Percentiles rank a stretch among this genome's conserved stretches.
Conservation (phyloP, 2,329 filamentous ascomycete species). For the Colletotrichum tamarilloi region DNA sequence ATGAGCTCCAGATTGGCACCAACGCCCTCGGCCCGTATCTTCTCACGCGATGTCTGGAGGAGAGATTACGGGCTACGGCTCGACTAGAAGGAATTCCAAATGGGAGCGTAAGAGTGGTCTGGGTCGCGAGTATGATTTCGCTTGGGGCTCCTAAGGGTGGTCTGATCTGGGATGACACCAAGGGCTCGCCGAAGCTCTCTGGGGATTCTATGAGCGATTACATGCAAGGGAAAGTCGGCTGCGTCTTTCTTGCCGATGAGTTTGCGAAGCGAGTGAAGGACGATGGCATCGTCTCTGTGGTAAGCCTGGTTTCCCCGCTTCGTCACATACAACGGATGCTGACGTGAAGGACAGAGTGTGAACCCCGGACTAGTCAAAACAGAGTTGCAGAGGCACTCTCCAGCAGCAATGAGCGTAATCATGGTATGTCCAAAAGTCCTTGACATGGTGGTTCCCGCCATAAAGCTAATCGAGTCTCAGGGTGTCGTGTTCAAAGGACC, state of each 20-base stretch:
- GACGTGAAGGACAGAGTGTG: neutral
- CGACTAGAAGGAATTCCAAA: neutral
- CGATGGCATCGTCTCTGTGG: neutral
- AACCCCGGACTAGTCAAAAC: neutral
- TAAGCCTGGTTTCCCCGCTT: neutral
- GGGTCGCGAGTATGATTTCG: neutral
- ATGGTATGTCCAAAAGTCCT: neutral
- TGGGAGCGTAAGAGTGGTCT: neutral
- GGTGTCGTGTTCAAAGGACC: neutral
- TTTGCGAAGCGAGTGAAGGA: neutral
- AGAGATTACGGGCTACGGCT: neutral
- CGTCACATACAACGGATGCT: neutral
- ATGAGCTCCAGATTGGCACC: neutral
- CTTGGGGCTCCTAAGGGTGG: neutral
- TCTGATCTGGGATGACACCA: neutral
- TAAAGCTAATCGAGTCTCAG: neutral
- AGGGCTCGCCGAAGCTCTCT: neutral
- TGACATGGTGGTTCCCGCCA: neutral
- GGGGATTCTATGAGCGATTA: neutral
- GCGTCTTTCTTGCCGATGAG: neutral
- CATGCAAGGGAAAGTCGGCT: neutral
- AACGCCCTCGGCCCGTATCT: neutral
- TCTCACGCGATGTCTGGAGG: neutral
- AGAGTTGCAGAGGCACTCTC: neutral
- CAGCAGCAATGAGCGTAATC: neutral